Base-by-base conservation (phyloP, 495 filamentous ascomycete species). In the Cetradonia linearis region DNA sequence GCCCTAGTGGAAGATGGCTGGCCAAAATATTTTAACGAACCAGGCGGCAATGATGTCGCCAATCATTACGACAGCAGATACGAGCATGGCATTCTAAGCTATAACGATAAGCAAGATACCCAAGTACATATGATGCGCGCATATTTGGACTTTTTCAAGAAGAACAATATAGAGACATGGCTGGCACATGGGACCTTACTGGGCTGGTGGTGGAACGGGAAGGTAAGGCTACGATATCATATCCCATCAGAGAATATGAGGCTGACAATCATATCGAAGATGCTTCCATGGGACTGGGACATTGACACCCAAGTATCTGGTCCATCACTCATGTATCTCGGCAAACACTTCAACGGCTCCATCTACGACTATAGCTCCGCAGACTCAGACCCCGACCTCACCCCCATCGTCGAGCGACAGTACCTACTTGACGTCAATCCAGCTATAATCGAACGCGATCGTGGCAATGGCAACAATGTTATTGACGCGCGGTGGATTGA, bases 141-240 rank as follows among this genome's bases (percentile, higher is more conserved):
- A 30, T 93, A 91, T 74, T 75, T 93, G 14, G 75, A 80, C 20
- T 83, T 80, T 59, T 84, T 87, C 63, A 70, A 75, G 16, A 72
- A 80, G 42, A 77, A 87, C 33, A 77, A 79, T 0, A 70, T 89
- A 59, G 86, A 90, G 68, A 91, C 89, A 5, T 95, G 89, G 89
- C 83, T 95, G 63, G 87, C 88, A 37, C 89, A 95, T 70, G 89
- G 89, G 27, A 91, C 89, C 18, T 74, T 95, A 49, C 72, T 95
- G 52, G 89, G 89, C 14, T 95, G 89, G 89, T 93, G 87, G 87
- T 95, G 89, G 89, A 91, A 89, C 67, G 86, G 83, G 20, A 80
- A 81, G 71, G 81, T 83, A 69, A 25, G 64, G 52, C 8, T 34
- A n/a, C n/a, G n/a, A n/a, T 18, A 8, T 1, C 8, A 4, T 11